Conservation (phyloP, 768 basidiomycete species). For the Macrolepiota fuliginosa region DNA sequence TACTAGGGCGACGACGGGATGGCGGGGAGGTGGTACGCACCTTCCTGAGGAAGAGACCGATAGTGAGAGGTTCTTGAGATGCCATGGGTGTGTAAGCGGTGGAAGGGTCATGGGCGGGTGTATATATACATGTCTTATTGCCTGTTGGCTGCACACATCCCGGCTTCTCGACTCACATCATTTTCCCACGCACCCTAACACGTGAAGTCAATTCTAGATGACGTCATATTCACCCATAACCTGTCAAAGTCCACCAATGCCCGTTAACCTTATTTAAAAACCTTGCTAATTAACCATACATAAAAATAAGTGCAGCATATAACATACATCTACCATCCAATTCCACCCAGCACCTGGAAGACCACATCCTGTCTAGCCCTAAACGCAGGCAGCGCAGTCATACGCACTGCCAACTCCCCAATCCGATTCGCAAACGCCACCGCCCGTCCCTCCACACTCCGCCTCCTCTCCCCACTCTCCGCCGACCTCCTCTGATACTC, state of each 20-base stretch:
- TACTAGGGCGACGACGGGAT: not conserved
- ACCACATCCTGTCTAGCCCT: conserved; percentile 67
- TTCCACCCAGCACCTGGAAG: conserved; percentile 62
- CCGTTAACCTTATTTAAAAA: too few species aligned
- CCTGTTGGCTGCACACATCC: not conserved
- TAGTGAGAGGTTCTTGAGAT: not conserved
- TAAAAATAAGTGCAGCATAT: not conserved
- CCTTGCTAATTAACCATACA: not conserved
- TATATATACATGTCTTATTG: not conserved
- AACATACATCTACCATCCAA: conserved; percentile 23
- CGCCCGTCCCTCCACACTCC: conserved; percentile 62
- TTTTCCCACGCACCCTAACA: not conserved
- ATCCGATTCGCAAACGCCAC: conserved; percentile 76
- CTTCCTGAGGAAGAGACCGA: not conserved
- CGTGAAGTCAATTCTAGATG: not conserved
- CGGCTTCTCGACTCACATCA: not conserved
- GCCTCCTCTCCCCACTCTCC: conserved; percentile 32
- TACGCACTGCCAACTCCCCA: conserved; percentile 67
- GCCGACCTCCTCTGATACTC: conserved; percentile 36
- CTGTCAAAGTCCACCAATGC: too few species aligned
- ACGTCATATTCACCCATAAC: too few species aligned
- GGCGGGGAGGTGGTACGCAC: not conserved
- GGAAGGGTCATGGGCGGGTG: not conserved
- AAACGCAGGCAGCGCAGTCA: conserved; percentile 72
- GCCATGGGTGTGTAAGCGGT: too few species aligned